phyloP scores from a whole-genome alignment of 148 eudicot species.

The Heliosperma pusillum region DNA sequence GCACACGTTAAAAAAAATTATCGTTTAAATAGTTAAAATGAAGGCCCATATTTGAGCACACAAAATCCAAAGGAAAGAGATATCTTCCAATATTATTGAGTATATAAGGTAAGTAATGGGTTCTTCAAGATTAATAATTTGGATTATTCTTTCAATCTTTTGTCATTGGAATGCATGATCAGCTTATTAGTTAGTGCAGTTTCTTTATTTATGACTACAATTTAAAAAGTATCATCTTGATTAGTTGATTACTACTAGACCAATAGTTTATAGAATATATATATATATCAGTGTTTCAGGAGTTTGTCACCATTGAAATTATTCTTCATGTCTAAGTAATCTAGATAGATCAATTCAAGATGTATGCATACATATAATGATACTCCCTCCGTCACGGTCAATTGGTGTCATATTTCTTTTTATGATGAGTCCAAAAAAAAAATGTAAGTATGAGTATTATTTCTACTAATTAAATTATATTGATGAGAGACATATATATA shows the following conservation, averaged over 20 bases:
- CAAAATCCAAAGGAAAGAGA: neutral
- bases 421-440: no score
- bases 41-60: neutral
- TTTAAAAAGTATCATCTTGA: neutral
- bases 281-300: neutral
- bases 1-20: no score
- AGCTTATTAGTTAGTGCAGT: neutral
- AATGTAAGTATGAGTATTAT: no score
- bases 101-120: neutral
- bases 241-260: neutral
- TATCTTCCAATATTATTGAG: neutral
- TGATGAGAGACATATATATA: no score
- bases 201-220: neutral
- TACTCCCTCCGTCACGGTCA: no score
- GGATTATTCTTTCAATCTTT: neutral
- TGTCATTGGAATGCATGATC: neutral
- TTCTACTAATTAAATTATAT: no score
- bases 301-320: neutral
- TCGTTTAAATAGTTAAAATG: no score
- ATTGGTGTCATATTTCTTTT: no score
- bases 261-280: neutral
- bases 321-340: neutral
- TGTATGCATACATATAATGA: no score
- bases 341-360: neutral
- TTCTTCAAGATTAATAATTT: neutral